Conservation (phyloP, 2,329 filamentous ascomycete species). For the Fusarium vanettenii region DNA sequence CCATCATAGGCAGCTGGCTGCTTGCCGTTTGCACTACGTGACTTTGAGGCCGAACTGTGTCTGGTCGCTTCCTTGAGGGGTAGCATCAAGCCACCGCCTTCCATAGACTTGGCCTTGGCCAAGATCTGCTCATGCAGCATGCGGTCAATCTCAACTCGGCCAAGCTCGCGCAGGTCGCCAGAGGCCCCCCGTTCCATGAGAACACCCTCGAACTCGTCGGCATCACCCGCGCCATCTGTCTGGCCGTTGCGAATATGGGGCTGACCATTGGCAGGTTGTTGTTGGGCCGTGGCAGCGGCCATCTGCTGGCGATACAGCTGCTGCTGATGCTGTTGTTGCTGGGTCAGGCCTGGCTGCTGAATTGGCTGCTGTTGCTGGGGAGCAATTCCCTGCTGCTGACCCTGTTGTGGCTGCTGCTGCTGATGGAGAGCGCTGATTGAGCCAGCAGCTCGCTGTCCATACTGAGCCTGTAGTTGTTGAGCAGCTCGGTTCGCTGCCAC, state of each 20-base stretch:
- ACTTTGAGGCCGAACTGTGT: slow-evolving; percentile 30
- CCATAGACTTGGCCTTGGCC: slow-evolving; percentile 73
- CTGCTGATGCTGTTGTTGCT: slow-evolving; percentile 46
- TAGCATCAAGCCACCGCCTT: slow-evolving; percentile 81
- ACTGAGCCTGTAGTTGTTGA: slow-evolving; percentile 68
- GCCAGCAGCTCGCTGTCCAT: slow-evolving; percentile 71
- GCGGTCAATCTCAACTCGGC: slow-evolving; percentile 73
- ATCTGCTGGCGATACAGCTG: slow-evolving; percentile 49
- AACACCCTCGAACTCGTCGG: slow-evolving; percentile 67
- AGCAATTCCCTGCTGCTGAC: slow-evolving; percentile 32
- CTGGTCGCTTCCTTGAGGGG: slow-evolving; percentile 70
- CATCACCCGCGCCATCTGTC: slow-evolving; percentile 79
- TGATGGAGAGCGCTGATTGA: slow-evolving; percentile 73
- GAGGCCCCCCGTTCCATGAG: slow-evolving; percentile 67
- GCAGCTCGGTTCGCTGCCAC: slow-evolving; percentile 66
- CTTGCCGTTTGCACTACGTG: slow-evolving; percentile 41
- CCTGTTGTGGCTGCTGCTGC: slow-evolving; percentile 43
- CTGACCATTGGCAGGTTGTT: slow-evolving; percentile 49
- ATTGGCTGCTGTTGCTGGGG: slow-evolving; percentile 46
- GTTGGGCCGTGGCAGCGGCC: slow-evolving; percentile 37
- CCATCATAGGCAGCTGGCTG: slow-evolving; percentile 69
- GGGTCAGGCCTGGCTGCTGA: slow-evolving; percentile 44
- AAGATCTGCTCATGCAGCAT: slow-evolving; percentile 77
- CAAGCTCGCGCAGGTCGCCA: slow-evolving; percentile 66
- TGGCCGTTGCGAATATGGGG: slow-evolving; percentile 60